Conservation (phyloP, 345 rosid genomes). For the Populus simonii region DNA sequence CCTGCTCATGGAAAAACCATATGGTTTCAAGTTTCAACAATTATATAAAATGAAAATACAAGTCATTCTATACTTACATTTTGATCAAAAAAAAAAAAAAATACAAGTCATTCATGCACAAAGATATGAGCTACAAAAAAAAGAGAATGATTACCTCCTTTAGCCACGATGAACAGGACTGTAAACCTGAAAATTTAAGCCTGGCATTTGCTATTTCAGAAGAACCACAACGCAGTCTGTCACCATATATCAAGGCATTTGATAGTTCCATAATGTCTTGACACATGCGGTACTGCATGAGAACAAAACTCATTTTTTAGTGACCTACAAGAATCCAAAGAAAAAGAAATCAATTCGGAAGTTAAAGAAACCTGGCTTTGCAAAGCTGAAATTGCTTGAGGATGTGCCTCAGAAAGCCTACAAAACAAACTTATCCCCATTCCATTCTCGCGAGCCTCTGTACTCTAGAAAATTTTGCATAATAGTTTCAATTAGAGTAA, state of each 20-base stretch:
- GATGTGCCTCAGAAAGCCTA: constrained; percentile 96
- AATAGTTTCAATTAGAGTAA: constrained; percentile 12
- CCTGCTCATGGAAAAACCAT: too few species aligned
- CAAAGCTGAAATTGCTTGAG: constrained; percentile 89
- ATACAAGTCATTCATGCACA: too few species aligned
- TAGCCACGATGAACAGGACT: constrained; percentile 56
- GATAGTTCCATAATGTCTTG: constrained; percentile 88
- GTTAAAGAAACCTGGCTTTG: constrained; percentile 76
- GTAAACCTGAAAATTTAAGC: constrained; percentile 50
- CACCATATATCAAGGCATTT: constrained; percentile 89
- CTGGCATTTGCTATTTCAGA: constrained; percentile 70
- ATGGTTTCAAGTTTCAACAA: too few species aligned
- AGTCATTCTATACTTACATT: too few species aligned
- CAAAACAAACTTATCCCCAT: constrained; percentile 95
- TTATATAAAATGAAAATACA: too few species aligned
- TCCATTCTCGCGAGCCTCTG: constrained; percentile 92
- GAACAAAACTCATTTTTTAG: constrained; percentile 19
- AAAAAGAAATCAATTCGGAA: constrained; percentile 5
- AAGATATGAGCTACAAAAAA: not conserved
- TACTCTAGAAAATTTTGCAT: constrained; percentile 48
- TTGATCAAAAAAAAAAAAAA: too few species aligned
- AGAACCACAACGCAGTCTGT: constrained; percentile 84
- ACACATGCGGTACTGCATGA: constrained; percentile 90
- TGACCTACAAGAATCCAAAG: constrained; percentile 12
- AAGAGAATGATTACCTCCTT: constrained; percentile 44